These are phyloP conservation scores for Solanum chacoense DNA, from an alignment of 305 asterid species.

Conservation along the genomic window DNA sequence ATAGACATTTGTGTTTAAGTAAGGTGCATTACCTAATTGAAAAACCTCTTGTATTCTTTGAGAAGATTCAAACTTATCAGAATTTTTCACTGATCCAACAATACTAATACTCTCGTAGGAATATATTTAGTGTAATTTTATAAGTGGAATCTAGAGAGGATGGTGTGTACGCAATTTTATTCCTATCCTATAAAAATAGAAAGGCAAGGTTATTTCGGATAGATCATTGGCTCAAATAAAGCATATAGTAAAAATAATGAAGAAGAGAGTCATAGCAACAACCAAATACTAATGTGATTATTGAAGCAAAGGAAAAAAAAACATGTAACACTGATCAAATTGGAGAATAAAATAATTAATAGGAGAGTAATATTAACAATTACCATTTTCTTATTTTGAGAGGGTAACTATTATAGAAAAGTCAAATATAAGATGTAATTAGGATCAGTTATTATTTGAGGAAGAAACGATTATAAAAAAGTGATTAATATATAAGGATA, in stretches of 20 bases:
- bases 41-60: neutral
- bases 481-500: neutral
- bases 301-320: neutral
- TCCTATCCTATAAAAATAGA: too few relatives aligned
- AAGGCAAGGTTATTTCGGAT: neutral
- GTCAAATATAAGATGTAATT: neutral
- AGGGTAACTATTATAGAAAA: neutral
- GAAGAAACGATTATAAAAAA: neutral
- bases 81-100: neutral
- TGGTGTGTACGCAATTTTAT: neutral
- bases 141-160: neutral
- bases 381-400: neutral
- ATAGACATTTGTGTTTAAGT: neutral
- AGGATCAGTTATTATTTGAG: neutral
- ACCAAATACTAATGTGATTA: neutral
- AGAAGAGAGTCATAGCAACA: neutral
- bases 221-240: rapidly evolving
- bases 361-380: neutral
- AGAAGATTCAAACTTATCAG: neutral
- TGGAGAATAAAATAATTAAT: neutral
- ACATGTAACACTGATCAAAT: neutral
- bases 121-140: neutral
- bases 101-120: neutral
- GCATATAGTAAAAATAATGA: neutral
- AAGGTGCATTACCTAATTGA: neutral